These are phyloP conservation scores for Clavaria fumosa DNA, from an alignment of 768 basidiomycete genomes.

Conservation along the genomic window DNA sequence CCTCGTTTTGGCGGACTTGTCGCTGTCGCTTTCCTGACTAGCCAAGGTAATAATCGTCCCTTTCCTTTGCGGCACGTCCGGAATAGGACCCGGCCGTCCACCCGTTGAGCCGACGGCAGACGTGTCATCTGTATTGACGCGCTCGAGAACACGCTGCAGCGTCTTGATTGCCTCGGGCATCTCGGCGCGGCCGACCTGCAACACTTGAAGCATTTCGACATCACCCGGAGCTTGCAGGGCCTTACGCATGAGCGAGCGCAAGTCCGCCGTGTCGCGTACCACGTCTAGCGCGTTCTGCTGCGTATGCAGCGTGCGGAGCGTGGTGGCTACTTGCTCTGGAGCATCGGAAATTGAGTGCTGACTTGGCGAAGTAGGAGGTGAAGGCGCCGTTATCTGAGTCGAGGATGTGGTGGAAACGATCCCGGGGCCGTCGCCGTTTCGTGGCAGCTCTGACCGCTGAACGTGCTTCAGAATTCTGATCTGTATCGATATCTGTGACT, in stretches of 20 bases:
- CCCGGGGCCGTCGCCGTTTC: conserved; percentile 20
- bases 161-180: conserved; percentile 76
- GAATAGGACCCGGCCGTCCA: conserved; percentile 5
- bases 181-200: conserved; percentile 49
- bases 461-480: conserved; percentile 40
- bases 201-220: conserved; percentile 42
- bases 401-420: conserved; percentile 20
- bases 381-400: conserved; percentile 3
- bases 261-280: conserved; percentile 35
- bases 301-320: conserved; percentile 14
- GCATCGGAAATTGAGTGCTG: not conserved
- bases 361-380: not conserved
- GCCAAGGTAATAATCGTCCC: conserved; percentile 2
- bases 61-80: conserved; percentile 2
- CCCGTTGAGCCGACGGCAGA: conserved; percentile 5
- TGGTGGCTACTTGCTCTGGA: no score
- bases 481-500: conserved; percentile 29
- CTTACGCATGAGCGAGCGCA: conserved; percentile 40
- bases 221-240: conserved; percentile 47
- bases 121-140: conserved; percentile 19
- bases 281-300: conserved; percentile 33
- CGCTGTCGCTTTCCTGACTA: conserved; percentile 7
- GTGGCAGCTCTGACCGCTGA: conserved; percentile 21
- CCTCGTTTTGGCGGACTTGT: conserved; percentile 6
- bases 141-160: conserved; percentile 51